A percentile compares a stretch with the other conserved stretches of the same genome.
phyloP scores from a whole-genome alignment of 2,329 filamentous ascomycete species.

The Dactylellina haptotyla region DNA sequence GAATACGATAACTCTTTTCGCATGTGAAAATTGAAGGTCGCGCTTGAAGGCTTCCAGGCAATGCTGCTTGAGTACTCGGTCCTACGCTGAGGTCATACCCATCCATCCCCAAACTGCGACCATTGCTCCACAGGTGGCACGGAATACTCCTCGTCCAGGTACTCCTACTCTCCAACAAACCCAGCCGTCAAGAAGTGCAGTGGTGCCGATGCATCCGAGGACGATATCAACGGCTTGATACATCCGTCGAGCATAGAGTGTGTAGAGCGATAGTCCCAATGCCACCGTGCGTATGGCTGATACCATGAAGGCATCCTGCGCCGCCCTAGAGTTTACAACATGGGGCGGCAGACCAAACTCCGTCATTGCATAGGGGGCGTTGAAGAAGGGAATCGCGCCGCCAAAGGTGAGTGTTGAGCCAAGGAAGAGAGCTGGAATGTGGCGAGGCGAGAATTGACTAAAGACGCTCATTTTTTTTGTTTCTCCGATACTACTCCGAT shows the following conservation, averaged over 20 bases:
- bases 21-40: neutral
- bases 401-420: conserved; percentile 38
- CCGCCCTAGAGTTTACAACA: conserved; percentile 29
- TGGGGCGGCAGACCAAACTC: conserved; percentile 46
- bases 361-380: conserved; percentile 41
- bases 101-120: conserved; percentile 39
- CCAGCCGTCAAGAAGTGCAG: conserved; percentile 42
- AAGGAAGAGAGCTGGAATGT: conserved; percentile 31
- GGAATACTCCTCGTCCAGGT: conserved; percentile 35
- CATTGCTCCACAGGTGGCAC: conserved; percentile 19
- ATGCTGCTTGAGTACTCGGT: neutral
- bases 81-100: conserved; percentile 29
- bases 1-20: neutral
- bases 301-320: conserved; percentile 37
- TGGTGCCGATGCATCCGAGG: conserved; percentile 30
- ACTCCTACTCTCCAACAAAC: conserved; percentile 51
- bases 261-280: conserved; percentile 39
- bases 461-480: conserved; percentile 17
- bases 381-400: conserved; percentile 38
- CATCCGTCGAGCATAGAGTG: conserved; percentile 38
- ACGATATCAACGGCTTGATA: conserved; percentile 40
- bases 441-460: conserved; percentile 21
- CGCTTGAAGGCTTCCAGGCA: neutral
- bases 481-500: neutral
- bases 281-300: conserved; percentile 37